Evolutionary conservation across 2,329 filamentous ascomycete species (phyloP), one percentile per base, ranked within the genome.

Genomic region (Colletotrichum zoysiae): DNA sequence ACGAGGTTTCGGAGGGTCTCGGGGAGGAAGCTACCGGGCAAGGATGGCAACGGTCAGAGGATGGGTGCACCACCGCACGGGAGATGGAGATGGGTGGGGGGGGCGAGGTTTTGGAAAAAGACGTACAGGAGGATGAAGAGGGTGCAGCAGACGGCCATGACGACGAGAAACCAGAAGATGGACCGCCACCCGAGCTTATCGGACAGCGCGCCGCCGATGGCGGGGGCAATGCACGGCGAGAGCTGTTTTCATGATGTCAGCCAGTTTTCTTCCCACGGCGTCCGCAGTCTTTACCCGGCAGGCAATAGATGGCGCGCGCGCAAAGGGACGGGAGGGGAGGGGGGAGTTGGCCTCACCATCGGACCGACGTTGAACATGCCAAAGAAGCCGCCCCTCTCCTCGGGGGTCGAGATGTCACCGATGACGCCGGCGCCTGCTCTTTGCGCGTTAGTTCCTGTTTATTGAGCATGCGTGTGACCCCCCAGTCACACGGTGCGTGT

Each of bases 111-210:
- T 35, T 18, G 4, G 3, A 9, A 18, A 30, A 5, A 11, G 16
- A 40, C 66, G 42, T 40, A 70, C 67, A 78, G 51, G 3, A 81
- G 64, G 46, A 83, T 80, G 3, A 81, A 76, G 2, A 81, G 44
- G 35, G 83, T 75, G 64, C 80, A 83, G 2, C 76, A 76, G 0
- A 79, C 83, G 0, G 82, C 78, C 61, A 85, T 79, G 26, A 88
- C 86, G 40, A 84, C 78, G 5, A 89, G 79, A 69, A 88, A 86
- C 85, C 86, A 88, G 73, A 89, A 89, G 8, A 88, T 83, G 1
- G 81, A 80, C 50, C 82, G 78, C 86, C 86, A 89, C 0, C 86
- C 86, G 0, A 88, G 74, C 51, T 81, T 81, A 59, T 85, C 82
- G 0, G 82, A 80, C 0, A 89, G 73, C 0, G 84, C 76, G 9